Evolutionary conservation across 2,329 filamentous ascomycete genomes (phyloP), one percentile per base, ranked within the genome.

Genomic region (Colletotrichum plurivorum): DNA sequence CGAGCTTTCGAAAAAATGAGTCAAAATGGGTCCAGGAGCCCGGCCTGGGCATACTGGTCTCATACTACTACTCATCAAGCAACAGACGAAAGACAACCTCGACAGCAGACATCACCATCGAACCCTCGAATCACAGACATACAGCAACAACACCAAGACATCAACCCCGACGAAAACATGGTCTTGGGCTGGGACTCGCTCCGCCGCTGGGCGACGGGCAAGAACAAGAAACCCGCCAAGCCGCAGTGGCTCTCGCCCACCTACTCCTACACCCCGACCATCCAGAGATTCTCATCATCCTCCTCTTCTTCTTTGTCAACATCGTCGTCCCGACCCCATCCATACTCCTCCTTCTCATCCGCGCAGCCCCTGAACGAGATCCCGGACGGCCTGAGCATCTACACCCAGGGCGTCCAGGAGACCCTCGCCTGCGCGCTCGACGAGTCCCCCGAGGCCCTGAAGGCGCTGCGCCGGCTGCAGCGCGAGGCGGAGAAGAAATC

Each of bases 401-500:
- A 61, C 46, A 52, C 58, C 0, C 58, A 61, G 48, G 58, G 58
- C 9, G 22, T 61, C 31, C 18, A 27, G 36, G 58, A 61, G 36
- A 61, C 58, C 8, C 48, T 61, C 31, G 31, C 52, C 49, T 53
- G 46, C 48, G 31, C 52, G 5, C 20, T 18, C 18, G 58, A 48
- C 20, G 31, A 52, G 36, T 43, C 46, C n/a, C 36, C 48, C 10
- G 31, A 25, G 36, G 27, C 58, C 9, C 16, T 52, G 45, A 48
- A 27, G 46, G 58, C 58, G 6, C 58, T 61, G 7, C 58, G 58
- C 58, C 46, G 48, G 0, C 48, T 53, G 18, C 58, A 61, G 18
- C 10, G 4, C 7, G 48, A 43, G n/a, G 58, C 58, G 27, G 58
- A 61, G 15, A 27, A 25, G 18, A 48, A 46, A 36, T 48, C 58